phyloP scores from a whole-genome alignment of 2,329 filamentous ascomycete genomes.

The Aspergillus jensenii region DNA sequence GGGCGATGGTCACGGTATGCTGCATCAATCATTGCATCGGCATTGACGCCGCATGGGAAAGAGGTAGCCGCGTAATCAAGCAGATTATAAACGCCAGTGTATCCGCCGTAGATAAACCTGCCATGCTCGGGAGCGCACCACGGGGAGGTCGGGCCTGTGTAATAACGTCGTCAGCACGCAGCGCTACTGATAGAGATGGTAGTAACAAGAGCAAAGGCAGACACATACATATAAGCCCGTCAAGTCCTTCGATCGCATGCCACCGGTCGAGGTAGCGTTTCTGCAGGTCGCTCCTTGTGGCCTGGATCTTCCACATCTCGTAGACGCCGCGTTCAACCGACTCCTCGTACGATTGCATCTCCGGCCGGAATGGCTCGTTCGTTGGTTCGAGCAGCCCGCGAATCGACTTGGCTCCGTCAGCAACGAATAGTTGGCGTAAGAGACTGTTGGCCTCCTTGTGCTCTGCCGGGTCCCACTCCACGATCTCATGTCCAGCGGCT shows the following conservation, averaged over 20 bases:
- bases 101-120: constrained; percentile 18
- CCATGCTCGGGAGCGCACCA: constrained; percentile 21
- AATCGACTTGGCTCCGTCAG: constrained; percentile 52
- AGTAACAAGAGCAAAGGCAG: too few relatives aligned
- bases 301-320: constrained; percentile 52
- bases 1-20: constrained; percentile 1
- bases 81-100: constrained; percentile 21
- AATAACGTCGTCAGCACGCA: background rate
- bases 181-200: background rate
- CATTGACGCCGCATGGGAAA: constrained; percentile 20
- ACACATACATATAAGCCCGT: constrained; percentile 21
- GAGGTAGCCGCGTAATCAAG: constrained; percentile 22
- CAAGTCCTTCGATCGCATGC: constrained; percentile 1
- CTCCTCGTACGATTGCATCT: constrained; percentile 47
- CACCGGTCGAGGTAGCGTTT: constrained; percentile 25
- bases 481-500: constrained; percentile 54
- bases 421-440: constrained; percentile 39
- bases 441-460: background rate
- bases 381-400: constrained; percentile 22
- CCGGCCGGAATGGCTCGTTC: constrained; percentile 44
- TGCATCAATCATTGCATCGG: constrained; percentile 9
- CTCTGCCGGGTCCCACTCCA: constrained; percentile 29
- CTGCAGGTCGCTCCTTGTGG: constrained; percentile 44
- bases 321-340: constrained; percentile 45
- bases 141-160: constrained; percentile 17